phyloP scores from a whole-genome alignment of 768 basidiomycete genomes.

The Leucosporidium yakuticum region DNA sequence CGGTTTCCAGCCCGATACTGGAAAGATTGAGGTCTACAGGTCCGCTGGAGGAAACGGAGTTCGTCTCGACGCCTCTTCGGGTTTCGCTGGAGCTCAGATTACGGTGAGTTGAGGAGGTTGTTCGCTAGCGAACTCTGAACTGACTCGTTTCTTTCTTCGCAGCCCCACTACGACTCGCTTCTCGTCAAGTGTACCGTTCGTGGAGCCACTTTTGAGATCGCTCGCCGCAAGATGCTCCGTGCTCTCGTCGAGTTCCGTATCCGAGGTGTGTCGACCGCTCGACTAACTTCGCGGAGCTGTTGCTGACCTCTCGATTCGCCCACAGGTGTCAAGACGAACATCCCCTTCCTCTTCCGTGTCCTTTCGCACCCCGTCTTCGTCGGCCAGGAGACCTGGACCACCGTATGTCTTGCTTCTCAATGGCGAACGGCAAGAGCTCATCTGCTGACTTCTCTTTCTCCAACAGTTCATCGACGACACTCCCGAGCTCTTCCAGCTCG shows the following conservation, averaged over 20 bases:
- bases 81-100: slow-evolving; percentile 98
- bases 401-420: slow-evolving; percentile 49
- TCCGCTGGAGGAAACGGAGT: slow-evolving; percentile 98
- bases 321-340: slow-evolving; percentile 68
- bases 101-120: slow-evolving; percentile 50
- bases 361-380: slow-evolving; percentile 95
- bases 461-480: slow-evolving; percentile 96
- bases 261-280: slow-evolving; percentile 56
- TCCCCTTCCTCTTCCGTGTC: slow-evolving; percentile 97
- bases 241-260: slow-evolving; percentile 99
- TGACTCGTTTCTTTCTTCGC: slow-evolving; percentile 31
- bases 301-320: not conserved
- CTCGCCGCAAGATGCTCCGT: slow-evolving; percentile 96
- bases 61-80: slow-evolving; percentile 90
- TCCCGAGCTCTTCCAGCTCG: slow-evolving; percentile 97
- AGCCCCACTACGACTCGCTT: slow-evolving; percentile 98
- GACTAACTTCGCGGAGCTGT: not conserved
- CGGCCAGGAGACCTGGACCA: slow-evolving; percentile 96
- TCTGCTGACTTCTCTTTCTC: not conserved
- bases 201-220: slow-evolving; percentile 97
- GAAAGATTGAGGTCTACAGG: slow-evolving; percentile 98
- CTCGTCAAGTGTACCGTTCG: slow-evolving; percentile 93
- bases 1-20: slow-evolving; percentile 94
- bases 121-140: not conserved
- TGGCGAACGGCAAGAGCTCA: not conserved